Evolutionary conservation across 169 alveolate species (phyloP).

Genomic region (Perkinsus olseni): DNA sequence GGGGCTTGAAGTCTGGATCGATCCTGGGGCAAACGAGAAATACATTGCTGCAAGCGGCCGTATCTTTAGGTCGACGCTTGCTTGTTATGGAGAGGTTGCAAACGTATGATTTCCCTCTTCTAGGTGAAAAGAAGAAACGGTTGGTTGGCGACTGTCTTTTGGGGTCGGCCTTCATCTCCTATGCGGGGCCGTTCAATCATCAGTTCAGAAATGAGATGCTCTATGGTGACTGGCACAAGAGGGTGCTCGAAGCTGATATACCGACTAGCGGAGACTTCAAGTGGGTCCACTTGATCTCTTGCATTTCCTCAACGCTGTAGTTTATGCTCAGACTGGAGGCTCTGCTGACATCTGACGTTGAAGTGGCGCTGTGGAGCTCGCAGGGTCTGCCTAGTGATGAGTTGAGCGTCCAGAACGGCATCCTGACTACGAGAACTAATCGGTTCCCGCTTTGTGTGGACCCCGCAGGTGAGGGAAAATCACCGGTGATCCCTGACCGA

Average conservation of each 20-base stretch:
- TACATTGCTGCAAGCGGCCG: no score
- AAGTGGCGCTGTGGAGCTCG: constrained; percentile 77
- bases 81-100: no score
- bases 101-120: not conserved
- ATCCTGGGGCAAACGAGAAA: no score
- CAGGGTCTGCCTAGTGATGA: constrained; percentile 89
- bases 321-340: constrained; percentile 55
- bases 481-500: no score
- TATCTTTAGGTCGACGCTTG: no score
- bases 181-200: constrained; percentile 82
- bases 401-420: constrained; percentile 79
- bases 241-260: not conserved
- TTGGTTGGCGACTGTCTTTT: constrained; percentile 81
- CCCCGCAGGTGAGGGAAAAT: constrained; percentile 68
- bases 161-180: constrained; percentile 78
- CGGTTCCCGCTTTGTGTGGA: constrained; percentile 88
- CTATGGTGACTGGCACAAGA: not conserved
- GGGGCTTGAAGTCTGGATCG: no score
- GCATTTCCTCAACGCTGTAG: not conserved
- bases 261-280: not conserved
- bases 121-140: constrained; percentile 47
- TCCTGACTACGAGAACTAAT: constrained; percentile 72
- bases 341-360: constrained; percentile 76
- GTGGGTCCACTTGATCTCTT: not conserved
- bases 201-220: constrained; percentile 79